Conservation (phyloP, 2,329 filamentous ascomycete genomes). For the Meredithiella fracta region DNA sequence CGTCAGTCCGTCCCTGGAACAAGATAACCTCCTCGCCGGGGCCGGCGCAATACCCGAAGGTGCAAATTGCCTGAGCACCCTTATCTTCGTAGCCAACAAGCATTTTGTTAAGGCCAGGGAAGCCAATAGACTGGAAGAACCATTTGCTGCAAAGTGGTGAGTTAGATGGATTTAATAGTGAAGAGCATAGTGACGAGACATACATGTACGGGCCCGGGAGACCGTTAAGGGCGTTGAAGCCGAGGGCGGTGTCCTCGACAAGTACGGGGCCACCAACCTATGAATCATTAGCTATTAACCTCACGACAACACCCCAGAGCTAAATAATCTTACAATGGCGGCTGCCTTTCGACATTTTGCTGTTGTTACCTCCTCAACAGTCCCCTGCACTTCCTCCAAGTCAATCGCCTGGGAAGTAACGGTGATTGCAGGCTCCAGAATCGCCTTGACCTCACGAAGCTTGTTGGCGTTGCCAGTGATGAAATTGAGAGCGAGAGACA, state of each 20-base stretch:
- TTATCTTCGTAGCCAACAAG: slow-evolving; percentile 82
- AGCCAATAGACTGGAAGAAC: slow-evolving; percentile 73
- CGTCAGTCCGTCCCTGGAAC: slow-evolving; percentile 78
- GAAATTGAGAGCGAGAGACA: slow-evolving; percentile 54
- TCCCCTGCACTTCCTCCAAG: slow-evolving; percentile 78
- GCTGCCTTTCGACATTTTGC: slow-evolving; percentile 80
- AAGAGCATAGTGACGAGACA: slow-evolving; percentile 19
- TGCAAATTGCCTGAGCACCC: slow-evolving; percentile 82
- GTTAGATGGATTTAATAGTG: neutral
- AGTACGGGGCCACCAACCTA: slow-evolving; percentile 75
- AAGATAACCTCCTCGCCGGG: slow-evolving; percentile 70
- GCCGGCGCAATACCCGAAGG: slow-evolving; percentile 79
- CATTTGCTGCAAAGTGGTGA: slow-evolving; percentile 47
- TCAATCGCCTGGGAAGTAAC: slow-evolving; percentile 63
- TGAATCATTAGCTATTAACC: too few species aligned
- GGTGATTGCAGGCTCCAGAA: slow-evolving; percentile 58
- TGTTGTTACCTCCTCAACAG: slow-evolving; percentile 73
- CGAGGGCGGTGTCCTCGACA: slow-evolving; percentile 89
- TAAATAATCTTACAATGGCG: slow-evolving; percentile 53
- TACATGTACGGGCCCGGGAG: slow-evolving; percentile 94
- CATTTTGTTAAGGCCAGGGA: slow-evolving; percentile 74
- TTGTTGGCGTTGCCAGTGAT: slow-evolving; percentile 96
- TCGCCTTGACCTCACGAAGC: slow-evolving; percentile 72
- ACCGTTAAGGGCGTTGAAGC: slow-evolving; percentile 80
- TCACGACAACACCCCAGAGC: too few species aligned